Evolutionary conservation across 768 basidiomycete species (phyloP), one percentile per base, ranked within the genome.

Genomic region (Lactifluus rugatus): DNA sequence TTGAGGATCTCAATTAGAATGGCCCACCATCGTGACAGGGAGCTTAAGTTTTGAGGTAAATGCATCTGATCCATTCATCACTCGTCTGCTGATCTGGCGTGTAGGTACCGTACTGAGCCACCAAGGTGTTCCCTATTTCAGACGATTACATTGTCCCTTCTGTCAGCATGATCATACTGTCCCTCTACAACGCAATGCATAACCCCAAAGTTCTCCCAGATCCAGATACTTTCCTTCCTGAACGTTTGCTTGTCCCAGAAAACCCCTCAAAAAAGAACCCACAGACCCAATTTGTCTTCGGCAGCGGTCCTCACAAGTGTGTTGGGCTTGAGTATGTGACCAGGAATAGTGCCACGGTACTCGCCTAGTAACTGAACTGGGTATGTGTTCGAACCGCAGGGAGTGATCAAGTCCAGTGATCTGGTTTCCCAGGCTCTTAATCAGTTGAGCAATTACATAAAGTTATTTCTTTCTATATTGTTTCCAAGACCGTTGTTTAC

Each of bases 21-120:
- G 93, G 70, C 95, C 96, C 41, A 93, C 96, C 3, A 96, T 98
- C 31, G 88, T 90, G 31, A 98, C 98, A 95, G 95, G 92, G 42
- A 17, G 62, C 59, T n/a, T n/a, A n/a, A n/a, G n/a, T n/a, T n/a
- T n/a, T n/a, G n/a, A n/a, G n/a, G n/a, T n/a, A n/a, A n/a, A n/a
- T n/a, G n/a, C 74, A 31, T 53, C n/a, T 44, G 11, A 32, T 45
- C 23, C 41, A 46, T 17, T 23, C 42, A 5, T 25, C 3, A 64
- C 67, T 13, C 6, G n/a, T 31, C n/a, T 42, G 13, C 54, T 60
- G 34, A 61, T 61, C 52, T 23, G 31, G 23, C 47, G 26, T 26
- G 2, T 56, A 89, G 90, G 90, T 99, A 28, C 96, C 96, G n/a
- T 99, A 99, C 77, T 82, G 80, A 67, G 78, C 90, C 16, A 87